Evolutionary conservation across 257 asterid genomes (phyloP).

Genomic region (Przewalskia tangutica): DNA sequence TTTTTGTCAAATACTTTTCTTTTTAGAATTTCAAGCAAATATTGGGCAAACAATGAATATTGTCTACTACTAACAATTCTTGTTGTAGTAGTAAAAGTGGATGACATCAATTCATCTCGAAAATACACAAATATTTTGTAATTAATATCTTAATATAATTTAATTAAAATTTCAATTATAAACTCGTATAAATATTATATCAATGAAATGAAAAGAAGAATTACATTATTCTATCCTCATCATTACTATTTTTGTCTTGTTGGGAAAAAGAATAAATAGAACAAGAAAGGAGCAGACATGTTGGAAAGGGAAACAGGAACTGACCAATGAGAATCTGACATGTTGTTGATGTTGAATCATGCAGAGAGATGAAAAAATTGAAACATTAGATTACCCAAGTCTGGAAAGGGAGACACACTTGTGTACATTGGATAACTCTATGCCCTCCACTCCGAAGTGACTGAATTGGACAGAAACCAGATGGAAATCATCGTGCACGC

Average conservation of each 20-base stretch:
- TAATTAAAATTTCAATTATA: no score
- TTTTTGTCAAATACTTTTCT: no score
- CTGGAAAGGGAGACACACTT: background rate
- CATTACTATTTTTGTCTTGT: background rate
- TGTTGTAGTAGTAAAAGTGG: no score
- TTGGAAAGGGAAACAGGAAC: background rate
- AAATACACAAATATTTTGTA: no score
- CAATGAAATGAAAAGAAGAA: background rate
- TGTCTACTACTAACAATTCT: no score
- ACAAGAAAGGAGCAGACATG: background rate
- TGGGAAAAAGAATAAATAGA: background rate
- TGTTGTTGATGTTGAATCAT: background rate
- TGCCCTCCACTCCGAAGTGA: background rate
- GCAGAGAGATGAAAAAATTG: background rate
- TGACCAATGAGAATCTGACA: background rate
- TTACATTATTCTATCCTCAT: background rate
- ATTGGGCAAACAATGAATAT: no score
- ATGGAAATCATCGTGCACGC: background rate
- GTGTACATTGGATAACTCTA: background rate
- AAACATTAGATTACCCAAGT: background rate
- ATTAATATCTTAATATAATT: no score
- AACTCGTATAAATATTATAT: no score
- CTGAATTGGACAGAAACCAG: background rate
- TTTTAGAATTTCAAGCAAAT: no score
- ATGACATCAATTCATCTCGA: no score